Evolutionary conservation across 352 stramenopile species (phyloP), one percentile per base, ranked within the genome.

Genomic region (Globisporangium splendens): DNA sequence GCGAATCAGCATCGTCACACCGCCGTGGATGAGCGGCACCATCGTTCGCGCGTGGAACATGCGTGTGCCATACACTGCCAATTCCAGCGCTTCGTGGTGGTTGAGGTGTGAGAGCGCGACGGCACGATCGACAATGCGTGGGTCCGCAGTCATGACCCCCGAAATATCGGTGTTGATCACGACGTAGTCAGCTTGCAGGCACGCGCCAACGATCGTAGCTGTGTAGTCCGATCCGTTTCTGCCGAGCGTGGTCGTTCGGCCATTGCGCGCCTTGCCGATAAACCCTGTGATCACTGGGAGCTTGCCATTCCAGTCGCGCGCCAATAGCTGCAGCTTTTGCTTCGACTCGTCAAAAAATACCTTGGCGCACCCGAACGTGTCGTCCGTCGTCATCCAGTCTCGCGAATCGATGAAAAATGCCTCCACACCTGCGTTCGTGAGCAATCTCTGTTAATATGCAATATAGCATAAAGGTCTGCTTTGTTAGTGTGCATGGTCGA

Each of bases 41-140:
- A 94, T 92, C n/a, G 84, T 94, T 8, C 82, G 80, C 4, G 84
- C 75, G 56, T 92, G 84, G 59, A 94, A 94, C 82, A 94, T 94
- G 31, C 84, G 75, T 1, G 82, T 91, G 17, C 84, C 82, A 59
- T 94, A 94, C 20, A 92, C 78, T 2, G 82, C 84, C 2, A 94
- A 77, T 53, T 91, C 84, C 3, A 94, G 66, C 8, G 84, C 84
- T 59, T 94, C 84, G 61, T 91, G 72, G 57, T 94, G 82, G 53
- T 86, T 92, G 21, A 94, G 54, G 50, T 94, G 79, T 17, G 79
- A 88, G 1, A 94, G 65, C 21, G 82, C 74, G 11, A 81, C 73
- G 0, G 83, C 85, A 12, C 77, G 78, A n/a, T 89, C 75, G 13
- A 94, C 85, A 49, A 94, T 87, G 15, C 75, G 68, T 41, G 83